Evolutionary conservation across 2,329 filamentous ascomycete species (phyloP).

Genomic region (Exophiala viscosa): DNA sequence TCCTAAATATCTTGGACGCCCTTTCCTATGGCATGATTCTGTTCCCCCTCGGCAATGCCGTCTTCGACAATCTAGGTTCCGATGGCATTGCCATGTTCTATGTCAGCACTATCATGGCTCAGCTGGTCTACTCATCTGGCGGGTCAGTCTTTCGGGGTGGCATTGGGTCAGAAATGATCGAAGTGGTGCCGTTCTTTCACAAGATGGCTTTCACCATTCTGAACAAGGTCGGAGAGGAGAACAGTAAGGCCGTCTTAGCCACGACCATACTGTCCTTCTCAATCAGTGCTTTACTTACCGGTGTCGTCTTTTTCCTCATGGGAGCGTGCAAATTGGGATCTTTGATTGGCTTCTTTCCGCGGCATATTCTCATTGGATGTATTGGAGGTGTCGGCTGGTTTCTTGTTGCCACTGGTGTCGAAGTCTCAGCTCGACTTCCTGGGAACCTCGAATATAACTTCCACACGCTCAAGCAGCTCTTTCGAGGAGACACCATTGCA

Average conservation of each 20-base stretch:
- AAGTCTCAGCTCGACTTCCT: slow-evolving; percentile 84
- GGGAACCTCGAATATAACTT: slow-evolving; percentile 80
- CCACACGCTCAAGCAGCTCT: slow-evolving; percentile 69
- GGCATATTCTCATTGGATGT: slow-evolving; percentile 93
- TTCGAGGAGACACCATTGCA: slow-evolving; percentile 67
- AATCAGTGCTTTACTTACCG: slow-evolving; percentile 84
- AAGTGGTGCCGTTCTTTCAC: slow-evolving; percentile 98
- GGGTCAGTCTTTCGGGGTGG: slow-evolving; percentile 87
- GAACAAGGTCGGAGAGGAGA: slow-evolving; percentile 69
- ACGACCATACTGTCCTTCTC: slow-evolving; percentile 92
- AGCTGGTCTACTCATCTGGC: slow-evolving; percentile 78
- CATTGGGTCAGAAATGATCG: slow-evolving; percentile 95
- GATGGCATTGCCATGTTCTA: slow-evolving; percentile 99
- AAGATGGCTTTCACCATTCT: slow-evolving; percentile 94
- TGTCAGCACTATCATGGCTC: slow-evolving; percentile 91
- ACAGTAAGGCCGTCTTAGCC: slow-evolving; percentile 81
- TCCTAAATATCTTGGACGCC: slow-evolving; percentile 91
- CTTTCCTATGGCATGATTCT: slow-evolving; percentile 96
- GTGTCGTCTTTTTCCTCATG: slow-evolving; percentile 86
- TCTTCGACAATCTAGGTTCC: slow-evolving; percentile 81
- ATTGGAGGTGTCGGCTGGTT: slow-evolving; percentile 98
- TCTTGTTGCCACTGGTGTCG: slow-evolving; percentile 82
- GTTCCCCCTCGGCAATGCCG: slow-evolving; percentile 81
- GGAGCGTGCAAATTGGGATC: slow-evolving; percentile 83
- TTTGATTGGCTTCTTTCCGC: slow-evolving; percentile 92